Conservation (phyloP, 345 rosid genomes). For the Clarkia xantiana region DNA sequence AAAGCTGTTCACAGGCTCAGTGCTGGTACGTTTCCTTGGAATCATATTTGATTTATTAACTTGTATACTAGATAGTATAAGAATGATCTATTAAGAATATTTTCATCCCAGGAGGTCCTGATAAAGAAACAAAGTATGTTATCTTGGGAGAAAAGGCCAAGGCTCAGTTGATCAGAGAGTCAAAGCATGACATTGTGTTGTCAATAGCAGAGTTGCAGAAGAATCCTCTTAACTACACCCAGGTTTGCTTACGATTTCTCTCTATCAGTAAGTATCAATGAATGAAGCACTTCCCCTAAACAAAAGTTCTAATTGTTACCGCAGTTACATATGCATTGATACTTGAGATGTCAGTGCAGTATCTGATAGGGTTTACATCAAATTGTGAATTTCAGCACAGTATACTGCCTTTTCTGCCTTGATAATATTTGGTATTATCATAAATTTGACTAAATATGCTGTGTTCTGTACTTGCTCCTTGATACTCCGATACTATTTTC, state of each 20-base stretch:
- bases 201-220: conserved; percentile 63
- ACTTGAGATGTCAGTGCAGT: too few relatives aligned
- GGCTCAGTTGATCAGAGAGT: conserved; percentile 72
- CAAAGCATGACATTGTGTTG: conserved; percentile 55
- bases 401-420: too few relatives aligned
- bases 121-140: conserved; percentile 68
- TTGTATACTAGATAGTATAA: background rate
- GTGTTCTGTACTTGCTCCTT: too few relatives aligned
- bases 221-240: conserved; percentile 85
- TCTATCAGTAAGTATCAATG: too few relatives aligned
- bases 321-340: too few relatives aligned
- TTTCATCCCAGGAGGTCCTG: conserved; percentile 47
- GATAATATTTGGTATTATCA: too few relatives aligned
- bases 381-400: too few relatives aligned
- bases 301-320: too few relatives aligned
- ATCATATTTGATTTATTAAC: background rate
- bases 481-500: too few relatives aligned
- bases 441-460: too few relatives aligned
- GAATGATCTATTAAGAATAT: background rate
- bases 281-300: too few relatives aligned
- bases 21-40: conserved; percentile 37
- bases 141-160: conserved; percentile 86
- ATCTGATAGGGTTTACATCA: too few relatives aligned
- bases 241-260: conserved; percentile 27
- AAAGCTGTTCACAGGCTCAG: conserved; percentile 49